A percentile compares a stretch with the other conserved stretches of the same genome.
phyloP scores from a whole-genome alignment of 345 rosid genomes.

The Iberis pinnata region DNA sequence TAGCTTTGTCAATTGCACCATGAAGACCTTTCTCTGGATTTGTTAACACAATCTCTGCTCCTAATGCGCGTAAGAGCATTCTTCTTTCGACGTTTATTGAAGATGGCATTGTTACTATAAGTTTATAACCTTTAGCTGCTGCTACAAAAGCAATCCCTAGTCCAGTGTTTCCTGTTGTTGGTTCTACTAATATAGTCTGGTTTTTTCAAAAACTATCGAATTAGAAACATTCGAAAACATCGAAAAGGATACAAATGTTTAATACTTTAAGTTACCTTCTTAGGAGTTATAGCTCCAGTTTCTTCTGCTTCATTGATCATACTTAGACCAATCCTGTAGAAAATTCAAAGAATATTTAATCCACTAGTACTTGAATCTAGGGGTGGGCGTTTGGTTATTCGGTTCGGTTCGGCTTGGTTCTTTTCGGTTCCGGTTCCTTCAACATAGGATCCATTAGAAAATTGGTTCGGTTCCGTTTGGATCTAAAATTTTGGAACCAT shows the following conservation, averaged over 20 bases:
- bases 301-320: conserved; percentile 89
- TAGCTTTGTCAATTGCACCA: conserved; percentile 87
- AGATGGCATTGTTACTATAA: conserved; percentile 87
- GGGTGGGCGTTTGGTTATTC: too few relatives aligned
- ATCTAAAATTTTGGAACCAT: too few relatives aligned
- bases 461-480: too few relatives aligned
- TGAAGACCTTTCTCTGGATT: conserved; percentile 73
- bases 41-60: conserved; percentile 82
- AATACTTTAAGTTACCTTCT: too few relatives aligned
- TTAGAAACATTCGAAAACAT: conserved; percentile 21
- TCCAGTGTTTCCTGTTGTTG: conserved; percentile 88
- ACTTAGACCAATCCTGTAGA: conserved; percentile 64
- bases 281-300: conserved; percentile 63
- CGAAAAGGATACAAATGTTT: too few relatives aligned
- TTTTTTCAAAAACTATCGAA: not conserved
- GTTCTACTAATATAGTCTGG: conserved; percentile 75
- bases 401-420: too few relatives aligned
- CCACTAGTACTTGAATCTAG: not conserved
- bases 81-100: conserved; percentile 78
- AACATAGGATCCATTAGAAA: too few relatives aligned
- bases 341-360: not conserved
- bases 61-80: conserved; percentile 75
- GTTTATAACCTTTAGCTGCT: conserved; percentile 73
- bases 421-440: too few relatives aligned
- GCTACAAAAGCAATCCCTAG: conserved; percentile 89